Percentiles rank a stretch among this genome's conserved stretches.
Conservation (phyloP, 2,329 filamentous ascomycete genomes). For the Colletotrichum salicis region DNA sequence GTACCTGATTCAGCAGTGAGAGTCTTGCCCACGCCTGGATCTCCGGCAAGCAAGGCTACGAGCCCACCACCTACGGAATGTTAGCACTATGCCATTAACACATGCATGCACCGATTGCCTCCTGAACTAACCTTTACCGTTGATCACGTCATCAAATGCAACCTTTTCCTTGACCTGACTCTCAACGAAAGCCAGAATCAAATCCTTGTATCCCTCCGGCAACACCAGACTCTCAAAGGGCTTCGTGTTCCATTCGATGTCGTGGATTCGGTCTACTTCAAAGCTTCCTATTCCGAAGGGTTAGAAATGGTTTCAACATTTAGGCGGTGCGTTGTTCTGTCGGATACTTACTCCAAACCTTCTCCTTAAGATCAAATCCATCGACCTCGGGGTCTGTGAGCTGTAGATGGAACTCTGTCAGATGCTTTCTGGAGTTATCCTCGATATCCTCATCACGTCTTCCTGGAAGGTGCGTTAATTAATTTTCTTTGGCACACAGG, state of each 20-base stretch:
- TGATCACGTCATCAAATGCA: constrained; percentile 62
- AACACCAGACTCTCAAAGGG: constrained; percentile 62
- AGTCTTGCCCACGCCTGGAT: constrained; percentile 51
- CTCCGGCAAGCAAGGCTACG: constrained; percentile 47
- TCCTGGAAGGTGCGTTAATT: not conserved
- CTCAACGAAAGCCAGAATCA: constrained; percentile 61
- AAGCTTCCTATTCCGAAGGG: constrained; percentile 41
- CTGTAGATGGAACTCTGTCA: constrained; percentile 35
- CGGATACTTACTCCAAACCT: constrained; percentile 48
- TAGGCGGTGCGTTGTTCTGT: not conserved
- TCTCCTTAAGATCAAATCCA: constrained; percentile 60
- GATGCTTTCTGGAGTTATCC: not conserved
- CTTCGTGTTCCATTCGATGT: constrained; percentile 58
- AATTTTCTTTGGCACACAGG: not conserved
- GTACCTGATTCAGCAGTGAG: constrained; percentile 48
- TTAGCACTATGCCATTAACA: not conserved
- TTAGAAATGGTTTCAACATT: not conserved
- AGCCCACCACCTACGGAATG: constrained; percentile 41
- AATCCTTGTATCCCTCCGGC: constrained; percentile 59
- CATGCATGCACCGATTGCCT: too few species aligned
- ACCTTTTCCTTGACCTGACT: constrained; percentile 53
- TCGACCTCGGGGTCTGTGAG: constrained; percentile 39
- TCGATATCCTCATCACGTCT: not conserved
- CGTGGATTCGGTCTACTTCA: constrained; percentile 55
- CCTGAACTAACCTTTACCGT: constrained; percentile 56